Evolutionary conservation across 345 rosid genomes (phyloP).

Genomic region (Syzygium grande): DNA sequence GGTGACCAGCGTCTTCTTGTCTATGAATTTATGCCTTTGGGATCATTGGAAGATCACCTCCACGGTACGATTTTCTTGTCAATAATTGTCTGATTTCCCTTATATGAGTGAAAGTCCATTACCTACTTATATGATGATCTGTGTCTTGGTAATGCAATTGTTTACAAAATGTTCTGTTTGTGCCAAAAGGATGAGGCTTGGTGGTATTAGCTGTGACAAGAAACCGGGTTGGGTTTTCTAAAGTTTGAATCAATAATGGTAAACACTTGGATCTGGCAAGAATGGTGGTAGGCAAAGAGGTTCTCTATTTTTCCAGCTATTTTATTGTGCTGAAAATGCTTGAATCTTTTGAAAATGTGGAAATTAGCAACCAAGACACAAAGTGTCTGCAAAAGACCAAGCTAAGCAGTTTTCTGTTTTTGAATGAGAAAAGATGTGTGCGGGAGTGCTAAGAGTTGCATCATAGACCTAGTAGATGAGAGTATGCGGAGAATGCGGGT

Average conservation of each 20-base stretch:
- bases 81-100: background rate
- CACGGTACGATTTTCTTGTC: conserved; percentile 50
- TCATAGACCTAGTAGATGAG: background rate
- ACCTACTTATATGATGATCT: background rate
- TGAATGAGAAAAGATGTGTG: background rate
- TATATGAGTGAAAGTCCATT: background rate
- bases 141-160: background rate
- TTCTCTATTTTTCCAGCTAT: background rate
- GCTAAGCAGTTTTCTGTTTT: background rate
- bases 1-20: conserved; percentile 99
- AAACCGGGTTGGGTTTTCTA: background rate
- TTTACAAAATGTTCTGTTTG: background rate
- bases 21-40: conserved; percentile 94
- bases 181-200: background rate
- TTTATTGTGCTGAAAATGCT: background rate
- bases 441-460: background rate
- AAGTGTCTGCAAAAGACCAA: background rate
- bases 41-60: conserved; percentile 98
- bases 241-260: background rate
- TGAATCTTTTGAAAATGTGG: background rate
- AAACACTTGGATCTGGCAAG: background rate
- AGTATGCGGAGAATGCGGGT: background rate
- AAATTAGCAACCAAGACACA: background rate
- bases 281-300: background rate
- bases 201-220: background rate